Evolutionary conservation across 345 rosid species (phyloP).

Genomic region (Eucalyptus victrix): DNA sequence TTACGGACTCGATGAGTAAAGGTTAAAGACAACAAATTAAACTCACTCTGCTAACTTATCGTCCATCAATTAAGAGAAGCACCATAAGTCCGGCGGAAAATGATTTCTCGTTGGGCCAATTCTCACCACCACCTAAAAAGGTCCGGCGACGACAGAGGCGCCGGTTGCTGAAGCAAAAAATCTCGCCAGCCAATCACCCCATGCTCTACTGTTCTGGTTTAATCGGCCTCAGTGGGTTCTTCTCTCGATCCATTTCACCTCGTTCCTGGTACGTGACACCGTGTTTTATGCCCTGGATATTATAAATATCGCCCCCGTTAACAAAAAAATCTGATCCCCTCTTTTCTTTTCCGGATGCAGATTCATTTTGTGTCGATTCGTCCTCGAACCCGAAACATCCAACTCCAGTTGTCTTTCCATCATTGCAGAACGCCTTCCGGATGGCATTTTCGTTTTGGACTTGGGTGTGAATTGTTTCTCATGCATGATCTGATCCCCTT

Average conservation of each 20-base stretch:
- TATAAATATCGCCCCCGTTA: background rate
- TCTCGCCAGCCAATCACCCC: too few species aligned
- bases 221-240: constrained; percentile 40
- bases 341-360: background rate
- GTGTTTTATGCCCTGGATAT: background rate
- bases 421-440: constrained; percentile 33
- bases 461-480: constrained; percentile 6
- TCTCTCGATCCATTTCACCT: constrained; percentile 23
- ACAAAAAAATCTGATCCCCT: background rate
- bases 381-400: background rate
- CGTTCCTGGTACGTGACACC: constrained; percentile 13
- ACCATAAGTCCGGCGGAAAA: too few species aligned
- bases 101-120: too few species aligned
- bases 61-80: too few species aligned
- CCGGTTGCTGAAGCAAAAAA: too few species aligned
- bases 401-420: background rate
- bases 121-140: too few species aligned
- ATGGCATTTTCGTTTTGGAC: constrained; percentile 42
- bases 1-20: too few species aligned
- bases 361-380: background rate
- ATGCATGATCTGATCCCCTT: background rate
- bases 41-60: too few species aligned
- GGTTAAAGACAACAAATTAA: too few species aligned
- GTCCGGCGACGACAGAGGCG: too few species aligned
- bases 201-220: constrained; percentile 27